Percentiles rank a stretch among this genome's conserved stretches.
These are phyloP conservation scores for Aspergillus heteromorphus DNA, from an alignment of 495 filamentous ascomycete genomes.

Conservation along the genomic window DNA sequence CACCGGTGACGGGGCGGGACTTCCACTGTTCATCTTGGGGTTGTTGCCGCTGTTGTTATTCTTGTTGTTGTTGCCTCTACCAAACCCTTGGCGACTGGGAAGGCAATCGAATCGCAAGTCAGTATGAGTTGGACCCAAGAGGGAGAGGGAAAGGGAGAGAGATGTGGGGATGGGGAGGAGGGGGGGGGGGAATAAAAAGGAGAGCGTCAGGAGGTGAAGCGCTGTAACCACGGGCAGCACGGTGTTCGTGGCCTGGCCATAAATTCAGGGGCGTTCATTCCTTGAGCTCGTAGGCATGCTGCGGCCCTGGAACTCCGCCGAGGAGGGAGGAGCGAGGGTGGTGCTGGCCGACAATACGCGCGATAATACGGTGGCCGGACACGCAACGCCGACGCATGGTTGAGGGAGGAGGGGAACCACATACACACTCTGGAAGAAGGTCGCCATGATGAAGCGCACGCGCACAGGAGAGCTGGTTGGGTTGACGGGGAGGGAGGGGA, in stretches of 20 bases:
- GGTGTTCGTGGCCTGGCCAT: background rate
- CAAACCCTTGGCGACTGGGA: constrained; percentile 47
- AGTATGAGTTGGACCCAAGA: constrained; percentile 43
- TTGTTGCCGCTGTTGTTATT: constrained; percentile 43
- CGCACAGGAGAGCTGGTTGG: too few relatives aligned
- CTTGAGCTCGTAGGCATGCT: constrained; percentile 20
- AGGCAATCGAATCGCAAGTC: constrained; percentile 11
- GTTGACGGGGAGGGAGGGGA: background rate
- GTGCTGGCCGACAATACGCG: too few relatives aligned
- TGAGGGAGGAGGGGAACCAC: constrained; percentile 30
- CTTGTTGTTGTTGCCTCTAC: constrained; percentile 49
- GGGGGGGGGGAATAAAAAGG: background rate
- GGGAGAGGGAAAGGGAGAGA: constrained; percentile 25
- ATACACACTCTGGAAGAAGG: constrained; percentile 77
- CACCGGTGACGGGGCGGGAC: constrained; percentile 42
- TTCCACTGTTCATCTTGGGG: constrained; percentile 41
- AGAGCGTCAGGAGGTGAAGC: background rate
- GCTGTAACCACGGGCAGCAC: background rate
- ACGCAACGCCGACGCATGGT: constrained; percentile 3
- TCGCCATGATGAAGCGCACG: constrained; percentile 54
- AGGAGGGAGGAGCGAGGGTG: too few relatives aligned
- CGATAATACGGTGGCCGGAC: too few relatives aligned
- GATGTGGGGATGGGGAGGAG: constrained; percentile 6
- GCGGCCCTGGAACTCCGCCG: constrained; percentile 13
- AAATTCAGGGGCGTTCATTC: background rate